These are phyloP conservation scores for Pseudovirgaria hyperparasitica DNA, from an alignment of 2,329 filamentous ascomycete genomes.

Conservation along the genomic window DNA sequence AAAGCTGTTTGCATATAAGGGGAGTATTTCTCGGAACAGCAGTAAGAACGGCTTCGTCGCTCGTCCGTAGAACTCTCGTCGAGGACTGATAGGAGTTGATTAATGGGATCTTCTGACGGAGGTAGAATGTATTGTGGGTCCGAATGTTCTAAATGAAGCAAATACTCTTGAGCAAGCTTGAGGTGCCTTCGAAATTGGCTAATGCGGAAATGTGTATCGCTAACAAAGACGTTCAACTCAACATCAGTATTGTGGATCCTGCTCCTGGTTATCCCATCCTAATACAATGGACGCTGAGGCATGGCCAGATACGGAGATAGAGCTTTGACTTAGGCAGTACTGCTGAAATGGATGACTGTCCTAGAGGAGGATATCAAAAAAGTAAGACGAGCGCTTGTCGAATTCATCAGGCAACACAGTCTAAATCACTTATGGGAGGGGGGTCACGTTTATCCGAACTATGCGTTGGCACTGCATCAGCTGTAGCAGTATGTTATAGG, in stretches of 20 bases:
- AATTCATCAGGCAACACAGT: no score
- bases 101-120: conserved; percentile 6
- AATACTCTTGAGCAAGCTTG: conserved; percentile 7
- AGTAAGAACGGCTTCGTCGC: conserved; percentile 7
- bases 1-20: conserved; percentile 6
- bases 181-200: conserved; percentile 8
- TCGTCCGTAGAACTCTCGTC: conserved; percentile 8
- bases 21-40: conserved; percentile 7
- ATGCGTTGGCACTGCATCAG: no score
- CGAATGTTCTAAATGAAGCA: conserved; percentile 9
- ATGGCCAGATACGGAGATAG: no score
- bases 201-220: conserved; percentile 8
- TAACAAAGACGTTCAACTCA: conserved; percentile 8
- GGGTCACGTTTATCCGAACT: no score
- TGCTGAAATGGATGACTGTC: no score
- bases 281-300: conserved; percentile 4
- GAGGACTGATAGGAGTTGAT: conserved; percentile 7
- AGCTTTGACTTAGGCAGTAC: no score
- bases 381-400: no score
- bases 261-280: conserved; percentile 7
- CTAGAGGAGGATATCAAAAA: no score
- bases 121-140: conserved; percentile 8
- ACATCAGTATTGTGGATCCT: conserved; percentile 8
- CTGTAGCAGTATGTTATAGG: no score
- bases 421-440: no score